These are phyloP conservation scores for Blyttiomyces sp. DNA, from an alignment of 371 early-diverging fungal species.

Conservation along the genomic window DNA sequence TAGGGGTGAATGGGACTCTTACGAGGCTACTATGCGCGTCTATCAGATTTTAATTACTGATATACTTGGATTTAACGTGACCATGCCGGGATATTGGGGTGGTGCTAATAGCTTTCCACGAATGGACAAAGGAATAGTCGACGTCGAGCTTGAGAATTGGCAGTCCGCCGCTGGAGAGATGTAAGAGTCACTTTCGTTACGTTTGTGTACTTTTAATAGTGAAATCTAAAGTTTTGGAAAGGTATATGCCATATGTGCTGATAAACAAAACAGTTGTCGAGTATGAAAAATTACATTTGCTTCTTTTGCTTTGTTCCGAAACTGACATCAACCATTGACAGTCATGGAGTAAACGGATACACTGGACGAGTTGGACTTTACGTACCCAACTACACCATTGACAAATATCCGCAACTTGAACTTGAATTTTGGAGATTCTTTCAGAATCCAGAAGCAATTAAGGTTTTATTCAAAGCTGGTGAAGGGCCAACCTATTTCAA, in stretches of 20 bases:
- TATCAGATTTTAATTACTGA: constrained; percentile 3
- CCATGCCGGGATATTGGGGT: constrained; percentile 8
- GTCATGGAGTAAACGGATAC: background rate
- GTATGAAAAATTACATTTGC: too few species aligned
- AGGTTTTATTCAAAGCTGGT: too few species aligned
- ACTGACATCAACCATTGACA: too few species aligned
- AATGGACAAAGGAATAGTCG: background rate
- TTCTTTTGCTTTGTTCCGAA: too few species aligned
- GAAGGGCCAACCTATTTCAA: too few species aligned
- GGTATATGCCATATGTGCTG: background rate
- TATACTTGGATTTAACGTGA: constrained; percentile 16
- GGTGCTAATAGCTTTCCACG: constrained; percentile 4
- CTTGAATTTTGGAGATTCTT: background rate
- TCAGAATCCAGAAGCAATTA: too few species aligned
- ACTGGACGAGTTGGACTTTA: constrained; percentile 1
- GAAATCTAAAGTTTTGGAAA: background rate
- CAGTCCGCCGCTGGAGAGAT: background rate
- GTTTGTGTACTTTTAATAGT: too few species aligned
- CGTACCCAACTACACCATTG: background rate
- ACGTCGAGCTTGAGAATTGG: constrained; percentile 8
- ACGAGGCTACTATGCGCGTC: background rate
- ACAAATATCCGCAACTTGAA: background rate
- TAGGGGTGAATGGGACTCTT: constrained; percentile 18
- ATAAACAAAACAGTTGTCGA: background rate
- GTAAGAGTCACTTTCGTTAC: background rate